These are phyloP conservation scores for Piedraia hortae DNA, from an alignment of 2,329 filamentous ascomycete genomes.

Conservation along the genomic window DNA sequence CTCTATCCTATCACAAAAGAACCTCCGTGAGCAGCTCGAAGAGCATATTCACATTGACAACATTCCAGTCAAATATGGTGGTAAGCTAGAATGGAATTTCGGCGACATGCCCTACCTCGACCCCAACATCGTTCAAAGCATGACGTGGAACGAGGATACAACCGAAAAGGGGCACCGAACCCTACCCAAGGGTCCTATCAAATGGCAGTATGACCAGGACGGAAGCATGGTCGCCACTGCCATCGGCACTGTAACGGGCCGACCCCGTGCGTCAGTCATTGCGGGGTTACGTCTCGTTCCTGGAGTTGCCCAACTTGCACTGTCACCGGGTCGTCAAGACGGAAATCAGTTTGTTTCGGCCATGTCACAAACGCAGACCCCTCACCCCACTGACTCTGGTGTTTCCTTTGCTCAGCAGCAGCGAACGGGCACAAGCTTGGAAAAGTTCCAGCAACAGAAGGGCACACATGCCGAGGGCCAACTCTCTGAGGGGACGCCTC, in stretches of 20 bases:
- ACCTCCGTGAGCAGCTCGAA: constrained; percentile 50
- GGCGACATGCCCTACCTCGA: constrained; percentile 53
- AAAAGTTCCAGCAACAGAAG: constrained; percentile 16
- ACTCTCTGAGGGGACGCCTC: constrained; percentile 17
- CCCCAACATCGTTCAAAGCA: constrained; percentile 15
- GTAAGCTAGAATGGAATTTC: constrained; percentile 57
- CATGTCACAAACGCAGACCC: constrained; percentile 1
- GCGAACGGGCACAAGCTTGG: constrained; percentile 16
- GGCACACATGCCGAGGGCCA: constrained; percentile 19
- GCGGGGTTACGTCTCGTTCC: constrained; percentile 13
- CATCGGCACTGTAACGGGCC: constrained; percentile 18
- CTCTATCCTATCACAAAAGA: constrained; percentile 50
- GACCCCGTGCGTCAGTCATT: constrained; percentile 14
- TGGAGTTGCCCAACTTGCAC: constrained; percentile 6
- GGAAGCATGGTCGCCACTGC: constrained; percentile 20
- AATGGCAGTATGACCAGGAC: constrained; percentile 16
- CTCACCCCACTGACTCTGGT: not conserved
- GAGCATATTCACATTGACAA: constrained; percentile 57
- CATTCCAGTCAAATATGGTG: constrained; percentile 76
- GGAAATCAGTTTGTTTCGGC: constrained; percentile 1
- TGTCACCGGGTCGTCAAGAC: constrained; percentile 7
- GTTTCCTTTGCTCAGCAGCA: constrained; percentile 2
- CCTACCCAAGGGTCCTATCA: constrained; percentile 21
- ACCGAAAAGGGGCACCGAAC: constrained; percentile 12
- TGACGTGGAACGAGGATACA: constrained; percentile 16